A percentile compares a stretch with the other conserved stretches of the same genome.
Evolutionary conservation across 2,329 filamentous ascomycete genomes (phyloP).

Genomic region (Phaeosphaeriaceae sp.): DNA sequence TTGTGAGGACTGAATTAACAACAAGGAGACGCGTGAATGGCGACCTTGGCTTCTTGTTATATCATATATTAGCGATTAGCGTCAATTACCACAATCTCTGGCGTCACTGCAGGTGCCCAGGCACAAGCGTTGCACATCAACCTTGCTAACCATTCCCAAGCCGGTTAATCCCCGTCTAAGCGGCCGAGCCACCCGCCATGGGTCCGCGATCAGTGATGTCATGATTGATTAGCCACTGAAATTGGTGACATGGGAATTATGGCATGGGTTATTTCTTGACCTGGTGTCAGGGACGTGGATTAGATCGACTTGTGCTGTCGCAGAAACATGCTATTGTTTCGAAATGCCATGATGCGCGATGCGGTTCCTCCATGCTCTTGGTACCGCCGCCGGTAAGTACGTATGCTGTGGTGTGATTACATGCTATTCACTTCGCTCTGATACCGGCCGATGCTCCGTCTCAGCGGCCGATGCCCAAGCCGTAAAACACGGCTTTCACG

Average conservation of each 20-base stretch:
- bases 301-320: background rate
- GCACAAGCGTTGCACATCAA: constrained; percentile 2
- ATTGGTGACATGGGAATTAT: constrained; percentile 1
- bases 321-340: background rate
- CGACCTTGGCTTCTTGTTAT: background rate
- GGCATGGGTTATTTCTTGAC: background rate
- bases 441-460: background rate
- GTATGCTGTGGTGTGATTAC: too few species aligned
- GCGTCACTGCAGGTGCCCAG: constrained; percentile 8
- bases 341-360: too few species aligned
- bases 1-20: too few species aligned
- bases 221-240: background rate
- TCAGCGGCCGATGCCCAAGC: constrained; percentile 26
- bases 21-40: background rate
- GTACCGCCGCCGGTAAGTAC: too few species aligned
- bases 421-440: too few species aligned
- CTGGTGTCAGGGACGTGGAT: background rate
- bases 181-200: constrained; percentile 1
- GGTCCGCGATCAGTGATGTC: constrained; percentile 3
- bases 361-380: too few species aligned
- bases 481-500: constrained; percentile 35
- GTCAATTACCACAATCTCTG: background rate
- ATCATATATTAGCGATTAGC: constrained; percentile 1
- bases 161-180: constrained; percentile 5
- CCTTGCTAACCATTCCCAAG: background rate